phyloP scores from a whole-genome alignment of 208 protist species.

The Trypanosoma theileri region DNA sequence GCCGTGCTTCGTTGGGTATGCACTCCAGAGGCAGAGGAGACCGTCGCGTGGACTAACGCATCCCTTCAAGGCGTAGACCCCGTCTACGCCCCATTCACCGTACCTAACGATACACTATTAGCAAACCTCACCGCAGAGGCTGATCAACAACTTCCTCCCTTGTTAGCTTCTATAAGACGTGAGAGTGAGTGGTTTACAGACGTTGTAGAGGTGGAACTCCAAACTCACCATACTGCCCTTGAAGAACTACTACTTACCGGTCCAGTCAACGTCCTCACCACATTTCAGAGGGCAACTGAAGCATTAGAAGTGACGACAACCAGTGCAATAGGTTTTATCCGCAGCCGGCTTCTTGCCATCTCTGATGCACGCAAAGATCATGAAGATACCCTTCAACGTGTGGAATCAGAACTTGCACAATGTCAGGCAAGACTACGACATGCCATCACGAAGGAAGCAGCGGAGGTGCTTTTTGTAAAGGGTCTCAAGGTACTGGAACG shows the following conservation, averaged over 20 bases:
- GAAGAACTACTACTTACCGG: constrained; percentile 39
- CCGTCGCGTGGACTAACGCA: constrained; percentile 27
- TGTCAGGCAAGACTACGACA: constrained; percentile 43
- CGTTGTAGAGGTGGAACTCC: constrained; percentile 40
- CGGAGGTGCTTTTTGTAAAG: constrained; percentile 61
- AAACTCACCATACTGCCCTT: constrained; percentile 43
- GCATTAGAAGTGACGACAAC: constrained; percentile 39
- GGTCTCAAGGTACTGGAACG: constrained; percentile 54
- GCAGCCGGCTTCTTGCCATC: constrained; percentile 52
- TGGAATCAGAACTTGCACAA: constrained; percentile 52
- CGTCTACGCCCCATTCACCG: constrained; percentile 33
- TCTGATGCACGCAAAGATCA: constrained; percentile 64
- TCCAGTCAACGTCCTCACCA: constrained; percentile 49
- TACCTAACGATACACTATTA: constrained; percentile 27
- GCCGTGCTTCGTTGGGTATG: constrained; percentile 45
- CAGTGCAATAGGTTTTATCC: constrained; percentile 42
- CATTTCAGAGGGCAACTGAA: constrained; percentile 62
- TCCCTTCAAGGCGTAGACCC: constrained; percentile 37
- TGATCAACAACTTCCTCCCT: constrained; percentile 11
- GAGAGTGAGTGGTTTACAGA: constrained; percentile 70
- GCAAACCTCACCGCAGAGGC: constrained; percentile 26
- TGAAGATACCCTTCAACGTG: constrained; percentile 46
- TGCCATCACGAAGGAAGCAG: constrained; percentile 43
- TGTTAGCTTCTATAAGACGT: constrained; percentile 31
- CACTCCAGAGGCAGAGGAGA: constrained; percentile 47